A percentile compares a stretch with the other conserved stretches of the same genome.
phyloP scores from a whole-genome alignment of 768 basidiomycete species.

The Suillus variegatus region DNA sequence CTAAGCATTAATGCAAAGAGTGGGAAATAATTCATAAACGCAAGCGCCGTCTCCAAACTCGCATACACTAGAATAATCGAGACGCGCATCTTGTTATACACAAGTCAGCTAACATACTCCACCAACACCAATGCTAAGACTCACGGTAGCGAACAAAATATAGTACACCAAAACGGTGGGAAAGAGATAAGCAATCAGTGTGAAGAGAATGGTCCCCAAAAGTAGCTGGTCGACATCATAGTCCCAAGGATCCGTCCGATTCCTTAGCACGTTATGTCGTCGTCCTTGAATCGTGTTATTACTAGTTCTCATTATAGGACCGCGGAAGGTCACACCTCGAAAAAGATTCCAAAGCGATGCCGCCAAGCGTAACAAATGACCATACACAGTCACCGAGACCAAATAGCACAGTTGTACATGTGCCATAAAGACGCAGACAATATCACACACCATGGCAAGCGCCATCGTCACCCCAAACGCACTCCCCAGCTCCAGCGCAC shows the following conservation, averaged over 20 bases:
- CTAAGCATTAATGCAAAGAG: constrained; percentile 86
- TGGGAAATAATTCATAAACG: constrained; percentile 91
- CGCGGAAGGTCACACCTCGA: constrained; percentile 54
- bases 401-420: constrained; percentile 76
- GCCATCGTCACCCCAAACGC: constrained; percentile 61
- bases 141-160: constrained; percentile 70
- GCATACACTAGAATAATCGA: constrained; percentile 61
- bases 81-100: constrained; percentile 46
- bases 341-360: constrained; percentile 88
- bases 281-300: constrained; percentile 58
- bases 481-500: constrained; percentile 38
- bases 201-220: constrained; percentile 91
- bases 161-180: constrained; percentile 91
- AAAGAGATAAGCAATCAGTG: constrained; percentile 75
- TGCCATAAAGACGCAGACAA: constrained; percentile 63
- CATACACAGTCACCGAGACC: constrained; percentile 61
- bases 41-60: constrained; percentile 61
- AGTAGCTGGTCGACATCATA: constrained; percentile 94
- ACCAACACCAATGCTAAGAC: not conserved
- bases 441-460: constrained; percentile 66
- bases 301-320: constrained; percentile 1
- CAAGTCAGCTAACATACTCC: not conserved
- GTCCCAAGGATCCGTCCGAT: constrained; percentile 86
- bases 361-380: constrained; percentile 54
- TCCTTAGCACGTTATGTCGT: constrained; percentile 81